A percentile compares a stretch with the other conserved stretches of the same genome.
Evolutionary conservation across 192 early-diverging fungal species (phyloP).

Genomic region (Helicostylum pulchrum): DNA sequence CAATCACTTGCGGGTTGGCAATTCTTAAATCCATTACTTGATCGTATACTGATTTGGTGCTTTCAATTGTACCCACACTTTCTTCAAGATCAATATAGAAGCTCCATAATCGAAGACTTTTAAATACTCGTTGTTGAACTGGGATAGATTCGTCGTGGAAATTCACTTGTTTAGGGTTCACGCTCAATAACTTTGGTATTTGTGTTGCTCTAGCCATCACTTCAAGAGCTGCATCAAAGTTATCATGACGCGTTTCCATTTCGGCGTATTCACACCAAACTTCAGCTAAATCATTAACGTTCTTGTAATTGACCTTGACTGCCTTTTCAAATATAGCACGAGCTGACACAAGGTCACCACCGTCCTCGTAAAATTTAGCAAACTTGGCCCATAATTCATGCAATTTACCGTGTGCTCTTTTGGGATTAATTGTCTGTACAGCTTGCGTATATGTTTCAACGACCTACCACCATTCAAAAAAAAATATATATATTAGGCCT

Average conservation of each 20-base stretch:
- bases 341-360: constrained; percentile 58
- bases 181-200: constrained; percentile 47
- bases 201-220: constrained; percentile 84
- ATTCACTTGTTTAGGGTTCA: constrained; percentile 49
- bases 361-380: constrained; percentile 74
- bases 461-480: too few species aligned
- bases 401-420: constrained; percentile 74
- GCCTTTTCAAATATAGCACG: constrained; percentile 83
- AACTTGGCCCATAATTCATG: constrained; percentile 82
- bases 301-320: constrained; percentile 72
- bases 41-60: constrained; percentile 84
- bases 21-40: constrained; percentile 90
- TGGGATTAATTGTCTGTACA: constrained; percentile 68
- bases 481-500: too few species aligned
- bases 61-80: constrained; percentile 76
- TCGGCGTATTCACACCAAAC: constrained; percentile 93
- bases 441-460: constrained; percentile 77
- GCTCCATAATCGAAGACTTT: constrained; percentile 86
- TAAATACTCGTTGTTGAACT: constrained; percentile 80
- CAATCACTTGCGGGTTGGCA: constrained; percentile 93
- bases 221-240: constrained; percentile 69
- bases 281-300: constrained; percentile 81
- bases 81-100: constrained; percentile 95
- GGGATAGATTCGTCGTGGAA: constrained; percentile 80
- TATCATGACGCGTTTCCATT: constrained; percentile 67